phyloP scores from a whole-genome alignment of 2,329 filamentous ascomycete genomes.

The Endoconidiophora polonica region DNA sequence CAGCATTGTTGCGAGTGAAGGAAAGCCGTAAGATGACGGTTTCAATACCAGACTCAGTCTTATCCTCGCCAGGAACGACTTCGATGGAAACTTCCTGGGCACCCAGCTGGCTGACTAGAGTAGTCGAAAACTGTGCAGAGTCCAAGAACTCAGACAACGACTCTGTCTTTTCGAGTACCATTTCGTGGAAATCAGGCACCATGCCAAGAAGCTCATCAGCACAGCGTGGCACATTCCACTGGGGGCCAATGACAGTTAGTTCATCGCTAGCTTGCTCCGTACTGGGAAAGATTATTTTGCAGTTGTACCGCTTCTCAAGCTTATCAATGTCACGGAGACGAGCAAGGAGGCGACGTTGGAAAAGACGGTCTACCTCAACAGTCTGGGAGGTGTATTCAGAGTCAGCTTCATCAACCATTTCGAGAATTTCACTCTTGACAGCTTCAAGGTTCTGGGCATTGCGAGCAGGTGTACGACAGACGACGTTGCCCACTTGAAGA shows the following conservation, averaged over 20 bases:
- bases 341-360: slow-evolving; percentile 83
- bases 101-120: slow-evolving; percentile 71
- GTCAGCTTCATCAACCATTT: slow-evolving; percentile 95
- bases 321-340: slow-evolving; percentile 82
- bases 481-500: slow-evolving; percentile 96
- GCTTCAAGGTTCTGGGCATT: slow-evolving; percentile 94
- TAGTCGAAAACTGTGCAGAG: slow-evolving; percentile 63
- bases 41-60: slow-evolving; percentile 38
- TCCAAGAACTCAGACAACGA: slow-evolving; percentile 68
- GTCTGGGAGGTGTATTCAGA: slow-evolving; percentile 93
- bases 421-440: slow-evolving; percentile 97
- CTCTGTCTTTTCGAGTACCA: slow-evolving; percentile 61
- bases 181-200: slow-evolving; percentile 90
- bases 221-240: slow-evolving; percentile 95
- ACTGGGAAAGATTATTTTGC: slow-evolving; percentile 96
- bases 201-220: slow-evolving; percentile 94
- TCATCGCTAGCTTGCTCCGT: slow-evolving; percentile 95
- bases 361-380: slow-evolving; percentile 83
- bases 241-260: slow-evolving; percentile 86
- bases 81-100: slow-evolving; percentile 77
- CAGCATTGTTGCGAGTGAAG: slow-evolving; percentile 94
- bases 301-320: slow-evolving; percentile 97
- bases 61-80: slow-evolving; percentile 41
- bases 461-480: slow-evolving; percentile 89
- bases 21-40: slow-evolving; percentile 53